Percentiles rank a stretch among this genome's conserved stretches.
These are phyloP conservation scores for Diaporthe capsici DNA, from an alignment of 2,329 filamentous ascomycete species.

Conservation along the genomic window DNA sequence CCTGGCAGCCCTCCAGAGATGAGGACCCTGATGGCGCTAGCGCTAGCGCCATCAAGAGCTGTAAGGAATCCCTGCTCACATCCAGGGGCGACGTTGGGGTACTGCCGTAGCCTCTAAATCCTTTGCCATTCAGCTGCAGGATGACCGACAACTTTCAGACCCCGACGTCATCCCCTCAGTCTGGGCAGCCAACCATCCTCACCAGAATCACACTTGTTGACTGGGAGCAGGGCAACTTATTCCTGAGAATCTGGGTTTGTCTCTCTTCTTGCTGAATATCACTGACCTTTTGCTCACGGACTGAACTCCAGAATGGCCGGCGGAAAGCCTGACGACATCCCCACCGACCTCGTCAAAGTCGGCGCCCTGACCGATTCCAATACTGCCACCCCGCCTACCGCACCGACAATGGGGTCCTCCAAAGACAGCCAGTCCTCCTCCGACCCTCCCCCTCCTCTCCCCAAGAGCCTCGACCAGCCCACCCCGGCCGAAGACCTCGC, in stretches of 20 bases:
- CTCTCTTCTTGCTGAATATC: neutral
- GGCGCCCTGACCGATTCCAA: neutral
- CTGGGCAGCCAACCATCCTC: conserved; percentile 6
- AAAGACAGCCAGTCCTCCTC: neutral
- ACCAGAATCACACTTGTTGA: neutral
- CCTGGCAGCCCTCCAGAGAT: neutral
- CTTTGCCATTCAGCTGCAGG: neutral
- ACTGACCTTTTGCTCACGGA: neutral
- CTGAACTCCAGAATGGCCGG: conserved; percentile 11
- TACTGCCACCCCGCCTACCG: neutral
- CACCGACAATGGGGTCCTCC: neutral
- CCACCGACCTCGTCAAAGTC: conserved; percentile 4
- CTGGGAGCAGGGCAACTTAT: conserved; percentile 2
- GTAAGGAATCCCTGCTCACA: neutral
- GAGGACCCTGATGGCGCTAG: neutral
- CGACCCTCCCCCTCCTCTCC: conserved; percentile 38
- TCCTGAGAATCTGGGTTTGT: conserved; percentile 14
- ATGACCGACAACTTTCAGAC: neutral
- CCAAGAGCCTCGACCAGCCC: conserved; percentile 37
- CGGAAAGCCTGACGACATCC: conserved; percentile 20
- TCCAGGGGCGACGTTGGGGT: neutral
- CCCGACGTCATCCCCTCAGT: conserved; percentile 18
- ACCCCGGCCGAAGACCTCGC: conserved; percentile 36
- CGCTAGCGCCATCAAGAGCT: neutral
- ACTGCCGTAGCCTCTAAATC: neutral